These are phyloP conservation scores for Scheffersomyces amazonensis DNA, from an alignment of 805 yeast species.

Conservation along the genomic window DNA sequence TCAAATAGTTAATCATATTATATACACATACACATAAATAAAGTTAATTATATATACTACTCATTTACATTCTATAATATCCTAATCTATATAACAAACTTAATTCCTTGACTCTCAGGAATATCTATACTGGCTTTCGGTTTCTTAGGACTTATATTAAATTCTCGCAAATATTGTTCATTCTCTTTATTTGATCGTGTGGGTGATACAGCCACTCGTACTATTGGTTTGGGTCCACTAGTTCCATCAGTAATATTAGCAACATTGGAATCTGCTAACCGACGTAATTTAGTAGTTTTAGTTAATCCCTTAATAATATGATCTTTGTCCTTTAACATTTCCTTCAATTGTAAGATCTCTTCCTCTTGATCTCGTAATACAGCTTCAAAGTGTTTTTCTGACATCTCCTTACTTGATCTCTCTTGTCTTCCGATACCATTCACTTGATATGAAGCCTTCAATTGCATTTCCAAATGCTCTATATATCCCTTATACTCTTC, in stretches of 20 bases:
- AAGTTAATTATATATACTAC: no score
- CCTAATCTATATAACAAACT: constrained; percentile 2
- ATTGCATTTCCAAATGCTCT: constrained; percentile 53
- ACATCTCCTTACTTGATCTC: constrained; percentile 6
- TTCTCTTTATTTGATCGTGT: constrained; percentile 10
- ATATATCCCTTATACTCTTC: constrained; percentile 63
- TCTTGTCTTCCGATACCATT: neutral
- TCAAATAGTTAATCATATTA: no score
- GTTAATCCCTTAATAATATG: constrained; percentile 73
- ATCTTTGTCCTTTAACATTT: constrained; percentile 67
- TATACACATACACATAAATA: no score
- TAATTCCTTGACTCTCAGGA: constrained; percentile 2
- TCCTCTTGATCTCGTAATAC: constrained; percentile 60
- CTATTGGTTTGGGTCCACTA: neutral
- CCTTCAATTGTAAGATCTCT: constrained; percentile 64
- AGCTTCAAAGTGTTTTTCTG: constrained; percentile 10
- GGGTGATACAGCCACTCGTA: neutral
- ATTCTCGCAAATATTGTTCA: constrained; percentile 14
- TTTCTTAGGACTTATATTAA: constrained; percentile 19
- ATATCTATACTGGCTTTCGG: constrained; percentile 2
- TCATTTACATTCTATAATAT: no score
- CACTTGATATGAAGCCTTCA: constrained; percentile 31
- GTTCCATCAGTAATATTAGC: constrained; percentile 1
- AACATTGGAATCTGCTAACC: constrained; percentile 36
- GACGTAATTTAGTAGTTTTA: constrained; percentile 59